phyloP scores from a whole-genome alignment of 2,329 filamentous ascomycete genomes.

The Diaporthe vaccinii region DNA sequence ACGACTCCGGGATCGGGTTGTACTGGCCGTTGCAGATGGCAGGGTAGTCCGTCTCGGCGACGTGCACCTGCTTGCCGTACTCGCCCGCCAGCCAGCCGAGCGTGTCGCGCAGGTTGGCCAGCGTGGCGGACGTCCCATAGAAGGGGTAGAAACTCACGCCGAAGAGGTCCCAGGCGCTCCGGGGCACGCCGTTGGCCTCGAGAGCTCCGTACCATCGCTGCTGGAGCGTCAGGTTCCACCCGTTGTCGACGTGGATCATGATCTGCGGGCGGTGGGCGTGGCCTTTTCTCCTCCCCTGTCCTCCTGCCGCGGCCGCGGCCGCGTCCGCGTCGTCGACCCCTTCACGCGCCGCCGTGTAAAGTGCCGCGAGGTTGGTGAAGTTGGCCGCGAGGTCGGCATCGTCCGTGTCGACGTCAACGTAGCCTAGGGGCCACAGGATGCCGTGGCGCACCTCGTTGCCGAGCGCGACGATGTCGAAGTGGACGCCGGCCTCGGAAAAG shows the following conservation, averaged over 20 bases:
- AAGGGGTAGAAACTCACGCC: slow-evolving; percentile 74
- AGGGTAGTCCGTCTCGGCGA: slow-evolving; percentile 81
- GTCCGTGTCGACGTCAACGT: slow-evolving; percentile 72
- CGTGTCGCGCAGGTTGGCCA: slow-evolving; percentile 67
- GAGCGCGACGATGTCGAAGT: slow-evolving; percentile 74
- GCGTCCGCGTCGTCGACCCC: not conserved
- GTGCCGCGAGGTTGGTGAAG: slow-evolving; percentile 67
- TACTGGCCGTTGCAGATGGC: slow-evolving; percentile 60
- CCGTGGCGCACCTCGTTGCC: slow-evolving; percentile 81
- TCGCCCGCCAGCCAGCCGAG: slow-evolving; percentile 70
- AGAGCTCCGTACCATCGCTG: slow-evolving; percentile 71
- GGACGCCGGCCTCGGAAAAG: slow-evolving; percentile 68
- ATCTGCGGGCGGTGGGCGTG: slow-evolving; percentile 66
- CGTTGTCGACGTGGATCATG: slow-evolving; percentile 82
- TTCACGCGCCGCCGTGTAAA: slow-evolving; percentile 43
- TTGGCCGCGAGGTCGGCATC: slow-evolving; percentile 75
- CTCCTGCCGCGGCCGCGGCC: no score
- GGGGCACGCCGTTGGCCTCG: slow-evolving; percentile 60
- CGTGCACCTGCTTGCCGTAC: slow-evolving; percentile 75
- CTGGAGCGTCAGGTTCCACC: slow-evolving; percentile 77
- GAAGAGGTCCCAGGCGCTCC: slow-evolving; percentile 66
- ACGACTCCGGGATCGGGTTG: slow-evolving; percentile 64
- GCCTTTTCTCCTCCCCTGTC: not conserved
- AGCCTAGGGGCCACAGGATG: slow-evolving; percentile 75
- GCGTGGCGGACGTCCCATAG: slow-evolving; percentile 71